These are phyloP conservation scores for Hygrophorus russula DNA, from an alignment of 768 basidiomycete genomes.

Conservation along the genomic window DNA sequence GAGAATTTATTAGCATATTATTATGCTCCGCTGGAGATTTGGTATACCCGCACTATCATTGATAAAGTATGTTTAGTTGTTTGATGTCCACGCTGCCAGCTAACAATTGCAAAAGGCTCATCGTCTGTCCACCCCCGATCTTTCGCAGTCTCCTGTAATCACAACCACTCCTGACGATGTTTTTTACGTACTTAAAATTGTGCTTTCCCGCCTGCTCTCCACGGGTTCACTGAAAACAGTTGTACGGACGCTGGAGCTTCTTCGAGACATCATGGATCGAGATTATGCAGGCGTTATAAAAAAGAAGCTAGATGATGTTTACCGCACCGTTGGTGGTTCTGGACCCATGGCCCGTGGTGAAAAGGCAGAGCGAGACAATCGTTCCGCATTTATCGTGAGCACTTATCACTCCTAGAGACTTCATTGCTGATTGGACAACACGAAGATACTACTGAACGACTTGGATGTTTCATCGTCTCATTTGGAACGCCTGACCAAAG, in stretches of 20 bases:
- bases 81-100: conserved; percentile 1
- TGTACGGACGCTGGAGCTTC: conserved; percentile 43
- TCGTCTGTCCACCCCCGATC: conserved; percentile 66
- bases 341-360: conserved; percentile 48
- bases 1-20: conserved; percentile 58
- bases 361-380: conserved; percentile 70
- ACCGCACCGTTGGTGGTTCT: conserved; percentile 37
- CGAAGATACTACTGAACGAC: conserved; percentile 83
- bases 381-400: conserved; percentile 74
- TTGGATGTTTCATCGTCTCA: conserved; percentile 88
- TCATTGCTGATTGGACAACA: conserved; percentile 1
- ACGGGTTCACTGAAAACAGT: conserved; percentile 59
- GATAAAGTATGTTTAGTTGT: conserved; percentile 53
- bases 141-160: conserved; percentile 45
- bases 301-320: conserved; percentile 83
- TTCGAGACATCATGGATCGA: conserved; percentile 68
- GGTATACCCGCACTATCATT: conserved; percentile 80
- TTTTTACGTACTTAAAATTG: conserved; percentile 89
- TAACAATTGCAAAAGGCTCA: conserved; percentile 53
- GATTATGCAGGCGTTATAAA: conserved; percentile 77
- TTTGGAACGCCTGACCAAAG: conserved; percentile 70
- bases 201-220: conserved; percentile 66
- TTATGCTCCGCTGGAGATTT: conserved; percentile 83
- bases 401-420: neutral
- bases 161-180: conserved; percentile 88